Evolutionary conservation across 2,329 filamentous ascomycete species (phyloP).

Genomic region (Talaromyces sp.): DNA sequence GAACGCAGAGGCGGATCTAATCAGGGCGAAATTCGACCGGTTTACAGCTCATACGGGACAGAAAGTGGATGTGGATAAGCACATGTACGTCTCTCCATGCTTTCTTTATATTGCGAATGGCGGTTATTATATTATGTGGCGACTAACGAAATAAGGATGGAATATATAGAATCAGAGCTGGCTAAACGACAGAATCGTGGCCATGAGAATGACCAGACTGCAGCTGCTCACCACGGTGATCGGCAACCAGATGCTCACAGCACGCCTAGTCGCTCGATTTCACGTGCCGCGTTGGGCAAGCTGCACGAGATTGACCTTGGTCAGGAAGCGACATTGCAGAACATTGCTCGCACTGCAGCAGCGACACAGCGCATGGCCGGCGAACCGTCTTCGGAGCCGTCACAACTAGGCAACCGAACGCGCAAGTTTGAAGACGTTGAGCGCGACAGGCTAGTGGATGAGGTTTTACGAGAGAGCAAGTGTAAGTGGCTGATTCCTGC

Average conservation of each 20-base stretch:
- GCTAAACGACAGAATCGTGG: conserved; percentile 45
- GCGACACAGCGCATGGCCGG: conserved; percentile 39
- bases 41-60: conserved; percentile 57
- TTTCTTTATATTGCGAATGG: neutral
- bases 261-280: conserved; percentile 17
- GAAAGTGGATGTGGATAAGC: conserved; percentile 53
- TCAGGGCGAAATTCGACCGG: conserved; percentile 43
- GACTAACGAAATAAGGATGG: conserved; percentile 61
- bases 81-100: conserved; percentile 51
- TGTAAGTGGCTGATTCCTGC: conserved; percentile 29
- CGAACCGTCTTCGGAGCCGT: conserved; percentile 23
- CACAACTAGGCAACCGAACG: conserved; percentile 37
- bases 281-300: conserved; percentile 48
- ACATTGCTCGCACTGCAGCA: conserved; percentile 40
- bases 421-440: conserved; percentile 49
- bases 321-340: conserved; percentile 37
- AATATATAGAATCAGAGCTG: conserved; percentile 62
- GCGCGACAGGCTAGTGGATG: conserved; percentile 52
- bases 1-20: conserved; percentile 27
- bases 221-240: conserved; percentile 7
- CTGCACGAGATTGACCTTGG: conserved; percentile 54
- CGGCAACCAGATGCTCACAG: conserved; percentile 13
- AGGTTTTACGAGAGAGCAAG: conserved; percentile 51
- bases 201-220: conserved; percentile 14
- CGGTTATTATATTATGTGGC: neutral